Conservation (phyloP, 2,329 filamentous ascomycete species). For the Calonectria leucothoes region DNA sequence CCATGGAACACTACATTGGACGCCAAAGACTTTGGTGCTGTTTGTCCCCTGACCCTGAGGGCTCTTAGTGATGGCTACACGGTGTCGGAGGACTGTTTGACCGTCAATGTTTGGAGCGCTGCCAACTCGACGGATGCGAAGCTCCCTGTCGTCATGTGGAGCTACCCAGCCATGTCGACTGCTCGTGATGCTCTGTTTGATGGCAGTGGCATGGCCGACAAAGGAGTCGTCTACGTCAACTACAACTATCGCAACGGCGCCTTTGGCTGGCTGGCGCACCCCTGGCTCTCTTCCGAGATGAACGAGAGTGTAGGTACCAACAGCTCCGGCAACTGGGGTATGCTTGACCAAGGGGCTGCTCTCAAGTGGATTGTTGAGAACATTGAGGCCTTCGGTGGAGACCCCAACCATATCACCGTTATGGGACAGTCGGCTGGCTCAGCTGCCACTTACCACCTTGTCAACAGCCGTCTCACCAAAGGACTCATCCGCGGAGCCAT, state of each 20-base stretch:
- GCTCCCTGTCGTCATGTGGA: constrained; percentile 45
- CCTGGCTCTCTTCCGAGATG: background rate
- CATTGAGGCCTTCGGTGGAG: constrained; percentile 18
- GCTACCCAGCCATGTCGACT: constrained; percentile 18
- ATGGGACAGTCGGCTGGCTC: constrained; percentile 15
- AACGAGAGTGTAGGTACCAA: background rate
- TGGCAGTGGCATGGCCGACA: background rate
- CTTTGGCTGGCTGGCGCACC: background rate
- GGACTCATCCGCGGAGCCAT: constrained; percentile 20
- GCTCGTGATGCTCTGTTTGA: constrained; percentile 5
- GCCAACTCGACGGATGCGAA: constrained; percentile 40
- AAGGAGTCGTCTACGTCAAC: background rate
- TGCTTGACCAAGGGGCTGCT: constrained; percentile 11
- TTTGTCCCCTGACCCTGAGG: background rate
- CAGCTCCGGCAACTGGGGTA: constrained; percentile 14
- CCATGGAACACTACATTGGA: background rate
- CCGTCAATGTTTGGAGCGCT: background rate
- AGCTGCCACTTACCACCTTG: constrained; percentile 11
- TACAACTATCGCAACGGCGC: background rate
- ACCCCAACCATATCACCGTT: constrained; percentile 13
- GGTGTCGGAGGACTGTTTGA: background rate
- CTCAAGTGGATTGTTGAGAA: constrained; percentile 17
- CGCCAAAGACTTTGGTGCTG: background rate
- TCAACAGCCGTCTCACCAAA: constrained; percentile 18
- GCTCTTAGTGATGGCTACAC: background rate